These are phyloP conservation scores for Viola pubescens DNA, from an alignment of 441 rosid genomes.

Conservation along the genomic window DNA sequence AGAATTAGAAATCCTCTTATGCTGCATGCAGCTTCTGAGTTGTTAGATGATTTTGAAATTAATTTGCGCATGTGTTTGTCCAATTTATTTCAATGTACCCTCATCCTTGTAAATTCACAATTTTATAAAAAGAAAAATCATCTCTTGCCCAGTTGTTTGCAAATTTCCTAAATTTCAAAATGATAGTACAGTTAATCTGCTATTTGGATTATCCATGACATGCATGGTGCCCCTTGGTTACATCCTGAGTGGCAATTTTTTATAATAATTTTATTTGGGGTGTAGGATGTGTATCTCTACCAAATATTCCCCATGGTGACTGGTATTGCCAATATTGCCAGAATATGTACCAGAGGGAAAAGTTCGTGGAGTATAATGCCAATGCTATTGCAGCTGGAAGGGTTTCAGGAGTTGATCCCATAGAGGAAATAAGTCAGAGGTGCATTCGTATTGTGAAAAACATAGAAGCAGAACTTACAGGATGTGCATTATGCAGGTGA, in stretches of 20 bases:
- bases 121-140: no score
- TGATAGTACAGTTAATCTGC: no score
- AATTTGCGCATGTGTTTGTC: no score
- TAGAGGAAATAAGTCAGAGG: slow-evolving; percentile 65
- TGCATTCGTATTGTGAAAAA: slow-evolving; percentile 85
- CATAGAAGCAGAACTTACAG: slow-evolving; percentile 63
- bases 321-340: slow-evolving; percentile 94
- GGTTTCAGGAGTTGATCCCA: slow-evolving; percentile 62
- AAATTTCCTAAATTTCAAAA: no score
- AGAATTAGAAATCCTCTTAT: no score
- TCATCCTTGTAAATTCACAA: no score
- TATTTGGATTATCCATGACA: no score
- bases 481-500: slow-evolving; percentile 88
- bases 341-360: slow-evolving; percentile 59
- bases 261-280: no score
- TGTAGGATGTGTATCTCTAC: slow-evolving; percentile 76
- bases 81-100: no score
- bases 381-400: slow-evolving; percentile 82
- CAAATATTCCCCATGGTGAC: slow-evolving; percentile 66
- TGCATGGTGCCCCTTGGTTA: slow-evolving; percentile 8
- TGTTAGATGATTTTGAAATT: no score
- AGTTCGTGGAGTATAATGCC: slow-evolving; percentile 44
- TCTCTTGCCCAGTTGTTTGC: no score
- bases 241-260: slow-evolving; percentile 2
- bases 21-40: no score